A percentile compares a stretch with the other conserved stretches of the same genome.
phyloP scores from a whole-genome alignment of 140 eudicot species.

The Ambrosia hybrid region DNA sequence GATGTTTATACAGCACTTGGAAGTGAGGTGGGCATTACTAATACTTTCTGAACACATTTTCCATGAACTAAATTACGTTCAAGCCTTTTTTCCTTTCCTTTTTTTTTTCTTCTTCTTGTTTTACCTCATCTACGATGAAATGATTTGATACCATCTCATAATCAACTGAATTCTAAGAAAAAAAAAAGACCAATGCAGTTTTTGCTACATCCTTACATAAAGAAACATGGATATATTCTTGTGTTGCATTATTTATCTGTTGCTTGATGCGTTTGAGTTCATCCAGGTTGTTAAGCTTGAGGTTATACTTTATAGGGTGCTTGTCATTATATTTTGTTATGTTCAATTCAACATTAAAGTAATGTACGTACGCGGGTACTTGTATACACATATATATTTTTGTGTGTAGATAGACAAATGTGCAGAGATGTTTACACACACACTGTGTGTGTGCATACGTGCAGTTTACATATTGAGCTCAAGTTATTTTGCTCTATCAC shows the following conservation, averaged over 20 bases:
- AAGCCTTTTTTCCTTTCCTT: neutral
- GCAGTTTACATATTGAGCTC: neutral
- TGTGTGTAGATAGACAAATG: no score
- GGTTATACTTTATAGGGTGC: neutral
- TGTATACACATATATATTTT: no score
- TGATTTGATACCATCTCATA: neutral
- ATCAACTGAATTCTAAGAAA: neutral
- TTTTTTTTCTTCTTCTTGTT: no score
- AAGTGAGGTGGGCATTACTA: slow-evolving; percentile 66
- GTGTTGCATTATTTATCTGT: neutral
- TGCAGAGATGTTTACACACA: neutral
- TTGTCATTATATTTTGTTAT: neutral
- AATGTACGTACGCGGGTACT: neutral
- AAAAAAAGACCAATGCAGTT: neutral
- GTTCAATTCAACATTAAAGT: neutral
- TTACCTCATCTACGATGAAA: neutral
- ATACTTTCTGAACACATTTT: no score
- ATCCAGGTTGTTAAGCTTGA: neutral
- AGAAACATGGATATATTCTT: neutral
- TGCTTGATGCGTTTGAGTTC: neutral
- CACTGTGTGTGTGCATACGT: neutral
- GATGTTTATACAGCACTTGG: slow-evolving; percentile 99
- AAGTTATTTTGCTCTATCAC: neutral
- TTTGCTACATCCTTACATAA: neutral
- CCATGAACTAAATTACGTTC: neutral